phyloP scores from a whole-genome alignment of 768 basidiomycete species.

The Hygrophoropsis aurantiaca region DNA sequence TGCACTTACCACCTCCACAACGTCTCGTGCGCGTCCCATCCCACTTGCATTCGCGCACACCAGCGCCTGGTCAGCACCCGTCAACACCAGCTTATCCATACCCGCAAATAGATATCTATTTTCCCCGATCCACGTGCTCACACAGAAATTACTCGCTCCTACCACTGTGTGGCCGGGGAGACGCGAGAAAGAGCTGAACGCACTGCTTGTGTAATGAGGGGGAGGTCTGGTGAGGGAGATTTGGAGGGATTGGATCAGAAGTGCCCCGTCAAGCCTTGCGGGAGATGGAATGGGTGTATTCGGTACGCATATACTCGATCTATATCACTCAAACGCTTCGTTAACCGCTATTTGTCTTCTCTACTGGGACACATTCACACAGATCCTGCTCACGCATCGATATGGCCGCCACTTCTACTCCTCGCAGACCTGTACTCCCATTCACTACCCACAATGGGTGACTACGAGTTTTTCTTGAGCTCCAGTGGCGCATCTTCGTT shows the following conservation, averaged over 20 bases:
- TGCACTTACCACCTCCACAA: too few species aligned
- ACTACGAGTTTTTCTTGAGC: slow-evolving; percentile 90
- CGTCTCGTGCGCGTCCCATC: too few species aligned
- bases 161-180: slow-evolving; percentile 58
- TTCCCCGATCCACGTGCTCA: slow-evolving; percentile 43
- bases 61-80: too few species aligned
- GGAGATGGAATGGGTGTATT: slow-evolving; percentile 41
- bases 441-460: slow-evolving; percentile 86
- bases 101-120: too few species aligned
- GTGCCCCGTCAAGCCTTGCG: slow-evolving; percentile 61
- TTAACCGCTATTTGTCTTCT: slow-evolving; percentile 4
- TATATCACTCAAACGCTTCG: neutral
- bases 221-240: slow-evolving; percentile 72
- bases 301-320: neutral
- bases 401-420: slow-evolving; percentile 75
- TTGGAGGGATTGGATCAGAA: slow-evolving; percentile 65
- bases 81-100: slow-evolving; percentile 17
- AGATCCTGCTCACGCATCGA: slow-evolving; percentile 45
- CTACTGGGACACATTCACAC: slow-evolving; percentile 1
- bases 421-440: slow-evolving; percentile 82
- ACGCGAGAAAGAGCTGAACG: slow-evolving; percentile 57
- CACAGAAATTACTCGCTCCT: slow-evolving; percentile 60
- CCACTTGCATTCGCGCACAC: too few species aligned
- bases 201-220: slow-evolving; percentile 49
- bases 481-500: too few species aligned